These are phyloP conservation scores for Geotrichum aggregatum DNA, from an alignment of 1,139 yeast species.

Conservation along the genomic window DNA sequence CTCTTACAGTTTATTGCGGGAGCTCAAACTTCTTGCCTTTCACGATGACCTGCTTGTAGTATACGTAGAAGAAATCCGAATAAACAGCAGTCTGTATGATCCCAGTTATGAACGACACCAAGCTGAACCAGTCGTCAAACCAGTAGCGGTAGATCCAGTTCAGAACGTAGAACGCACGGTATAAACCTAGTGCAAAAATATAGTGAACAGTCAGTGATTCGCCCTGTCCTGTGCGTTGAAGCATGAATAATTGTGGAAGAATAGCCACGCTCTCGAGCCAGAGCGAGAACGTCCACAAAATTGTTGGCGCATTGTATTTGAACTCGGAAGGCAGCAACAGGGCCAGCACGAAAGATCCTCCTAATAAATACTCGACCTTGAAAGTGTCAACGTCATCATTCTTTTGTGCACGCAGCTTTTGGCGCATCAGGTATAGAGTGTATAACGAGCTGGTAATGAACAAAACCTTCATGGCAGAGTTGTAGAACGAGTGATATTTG, in stretches of 20 bases:
- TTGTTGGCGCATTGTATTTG: slow-evolving; percentile 47
- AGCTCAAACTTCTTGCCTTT: slow-evolving; percentile 77
- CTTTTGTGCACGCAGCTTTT: slow-evolving; percentile 47
- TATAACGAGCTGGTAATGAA: slow-evolving; percentile 73
- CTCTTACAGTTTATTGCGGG: slow-evolving; percentile 49
- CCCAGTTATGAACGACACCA: slow-evolving; percentile 72
- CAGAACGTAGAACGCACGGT: slow-evolving; percentile 84
- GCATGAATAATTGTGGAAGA: slow-evolving; percentile 83
- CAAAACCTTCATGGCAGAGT: slow-evolving; percentile 72
- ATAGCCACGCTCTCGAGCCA: slow-evolving; percentile 83
- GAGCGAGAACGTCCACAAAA: slow-evolving; percentile 39
- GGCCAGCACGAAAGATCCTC: slow-evolving; percentile 57
- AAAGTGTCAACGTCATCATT: slow-evolving; percentile 71
- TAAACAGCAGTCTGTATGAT: slow-evolving; percentile 78
- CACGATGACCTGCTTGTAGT: slow-evolving; percentile 76
- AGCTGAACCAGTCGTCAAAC: slow-evolving; percentile 64
- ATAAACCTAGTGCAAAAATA: slow-evolving; percentile 85
- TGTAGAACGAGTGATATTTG: slow-evolving; percentile 56
- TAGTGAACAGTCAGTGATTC: slow-evolving; percentile 85
- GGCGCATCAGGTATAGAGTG: slow-evolving; percentile 67
- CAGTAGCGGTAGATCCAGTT: slow-evolving; percentile 90
- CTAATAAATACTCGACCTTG: slow-evolving; percentile 65
- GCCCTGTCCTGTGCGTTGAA: slow-evolving; percentile 87
- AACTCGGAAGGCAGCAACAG: slow-evolving; percentile 59
- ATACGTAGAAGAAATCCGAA: slow-evolving; percentile 92